These are phyloP conservation scores for Sarocladium kiliense DNA, from an alignment of 2,329 filamentous ascomycete species.

Conservation along the genomic window DNA sequence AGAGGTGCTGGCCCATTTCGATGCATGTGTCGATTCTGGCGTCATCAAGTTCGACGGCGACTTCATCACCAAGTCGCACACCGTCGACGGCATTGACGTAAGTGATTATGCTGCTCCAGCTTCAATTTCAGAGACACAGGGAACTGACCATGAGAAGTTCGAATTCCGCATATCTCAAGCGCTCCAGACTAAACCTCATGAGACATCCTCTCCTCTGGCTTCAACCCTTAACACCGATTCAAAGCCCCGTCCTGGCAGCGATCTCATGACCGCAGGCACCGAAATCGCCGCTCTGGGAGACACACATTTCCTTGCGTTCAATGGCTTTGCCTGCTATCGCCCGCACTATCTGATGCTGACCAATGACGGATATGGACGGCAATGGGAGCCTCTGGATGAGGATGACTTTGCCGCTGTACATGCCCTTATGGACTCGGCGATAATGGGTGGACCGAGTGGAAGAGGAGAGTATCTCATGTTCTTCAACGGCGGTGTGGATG, in stretches of 20 bases:
- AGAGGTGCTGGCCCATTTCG: conserved; percentile 8
- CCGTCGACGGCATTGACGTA: not conserved
- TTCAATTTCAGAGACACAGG: too few relatives aligned
- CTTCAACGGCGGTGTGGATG: conserved; percentile 40
- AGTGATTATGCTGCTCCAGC: too few relatives aligned
- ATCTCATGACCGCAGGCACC: conserved; percentile 35
- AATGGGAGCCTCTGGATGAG: conserved; percentile 33
- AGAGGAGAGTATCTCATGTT: conserved; percentile 30
- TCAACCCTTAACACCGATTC: not conserved
- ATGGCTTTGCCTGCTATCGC: conserved; percentile 42
- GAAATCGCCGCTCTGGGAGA: conserved; percentile 31
- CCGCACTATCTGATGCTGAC: conserved; percentile 44
- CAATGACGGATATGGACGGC: conserved; percentile 38
- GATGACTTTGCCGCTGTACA: conserved; percentile 35
- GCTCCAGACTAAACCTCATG: conserved; percentile 12
- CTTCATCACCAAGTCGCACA: conserved; percentile 8
- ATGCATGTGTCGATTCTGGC: conserved; percentile 10
- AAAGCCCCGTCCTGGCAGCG: conserved; percentile 22
- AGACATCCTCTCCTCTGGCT: conserved; percentile 5
- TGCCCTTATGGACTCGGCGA: conserved; percentile 19
- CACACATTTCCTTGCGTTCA: conserved; percentile 40
- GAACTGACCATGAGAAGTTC: conserved; percentile 9
- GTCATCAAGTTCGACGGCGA: conserved; percentile 13
- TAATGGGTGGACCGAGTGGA: conserved; percentile 12
- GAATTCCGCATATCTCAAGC: conserved; percentile 14